A percentile compares a stretch with the other conserved stretches of the same genome.
phyloP scores from a whole-genome alignment of 2,329 filamentous ascomycete species.

The Fusarium lyarnte region DNA sequence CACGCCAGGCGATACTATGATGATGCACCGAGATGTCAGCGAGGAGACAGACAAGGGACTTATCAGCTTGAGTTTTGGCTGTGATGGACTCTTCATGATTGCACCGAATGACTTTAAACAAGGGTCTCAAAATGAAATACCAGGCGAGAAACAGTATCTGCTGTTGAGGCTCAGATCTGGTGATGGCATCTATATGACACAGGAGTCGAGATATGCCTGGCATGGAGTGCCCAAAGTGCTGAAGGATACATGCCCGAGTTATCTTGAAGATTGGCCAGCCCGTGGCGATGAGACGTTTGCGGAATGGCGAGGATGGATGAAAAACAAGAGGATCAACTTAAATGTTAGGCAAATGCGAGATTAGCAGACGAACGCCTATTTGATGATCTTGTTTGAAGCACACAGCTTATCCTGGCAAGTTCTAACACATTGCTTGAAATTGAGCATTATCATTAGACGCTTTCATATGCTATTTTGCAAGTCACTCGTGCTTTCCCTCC shows the following conservation, averaged over 20 bases:
- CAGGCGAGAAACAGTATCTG: conserved; percentile 59
- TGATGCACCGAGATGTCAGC: conserved; percentile 92
- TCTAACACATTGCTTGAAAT: not conserved
- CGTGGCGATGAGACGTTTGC: conserved; percentile 61
- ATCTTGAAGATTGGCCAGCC: conserved; percentile 79
- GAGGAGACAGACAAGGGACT: conserved; percentile 82
- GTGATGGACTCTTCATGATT: conserved; percentile 88
- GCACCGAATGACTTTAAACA: conserved; percentile 62
- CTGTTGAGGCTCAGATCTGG: conserved; percentile 80
- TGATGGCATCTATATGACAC: conserved; percentile 90
- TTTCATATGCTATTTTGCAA: not conserved
- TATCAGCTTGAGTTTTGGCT: conserved; percentile 88
- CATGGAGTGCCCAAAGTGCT: conserved; percentile 93
- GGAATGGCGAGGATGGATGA: conserved; percentile 88
- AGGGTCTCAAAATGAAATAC: conserved; percentile 22
- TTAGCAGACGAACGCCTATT: conserved; percentile 34
- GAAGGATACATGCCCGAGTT: conserved; percentile 78
- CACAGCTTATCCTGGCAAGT: not conserved
- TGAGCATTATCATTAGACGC: not conserved
- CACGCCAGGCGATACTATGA: conserved; percentile 87
- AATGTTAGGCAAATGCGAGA: conserved; percentile 91
- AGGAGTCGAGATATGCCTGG: conserved; percentile 87
- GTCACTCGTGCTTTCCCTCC: not conserved
- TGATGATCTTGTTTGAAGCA: not conserved
- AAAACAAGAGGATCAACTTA: conserved; percentile 85